Evolutionary conservation across 441 rosid species (phyloP), one percentile per base, ranked within the genome.

Genomic region (Jatropha podagrica): DNA sequence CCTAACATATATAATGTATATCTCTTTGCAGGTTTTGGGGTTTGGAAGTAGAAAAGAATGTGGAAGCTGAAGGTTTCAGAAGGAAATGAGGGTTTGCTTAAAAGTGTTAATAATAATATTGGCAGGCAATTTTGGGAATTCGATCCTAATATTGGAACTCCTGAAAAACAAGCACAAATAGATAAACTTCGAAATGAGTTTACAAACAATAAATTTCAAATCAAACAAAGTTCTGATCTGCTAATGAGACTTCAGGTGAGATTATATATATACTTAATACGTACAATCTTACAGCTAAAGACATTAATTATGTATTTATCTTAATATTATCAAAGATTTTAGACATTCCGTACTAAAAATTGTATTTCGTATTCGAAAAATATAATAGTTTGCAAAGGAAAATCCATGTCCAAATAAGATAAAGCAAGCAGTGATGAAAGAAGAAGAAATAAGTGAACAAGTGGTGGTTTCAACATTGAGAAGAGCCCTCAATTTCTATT

Each of bases 71-170:
- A 85, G 86, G 48, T 86, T 56, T 88, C 93, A 0, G 81, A 84
- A 76, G 95, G 86, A 11, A 71, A 81, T 1, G 91, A 78, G 32
- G 80, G 76, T 13, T 26, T 76, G 79, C 27, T 85, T 8, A 76
- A 5, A 61, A 89, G 87, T 68, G 64, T 58, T 42, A 92, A 92
- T 75, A 73, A 81, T 66, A 84, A 88, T 54, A 23, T 84, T 3
- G 97, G 97, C 7, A 83, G 93, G 71, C 95, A 90, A 69, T 81
- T 76, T 46, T 89, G 97, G 97, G 93, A 86, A 71, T 92, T 84
- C 37, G 90, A 88, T 46, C 81, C 82, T 0, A 42, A 79, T 12
- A 73, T 73, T 2, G 93, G 89, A 52, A 84, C 80, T 0, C 75
- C 58, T 0, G 77, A 83, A 48, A 88, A 90, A 4, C 72, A 74